phyloP scores from a whole-genome alignment of 768 basidiomycete genomes.

The Amanita thiersii region DNA sequence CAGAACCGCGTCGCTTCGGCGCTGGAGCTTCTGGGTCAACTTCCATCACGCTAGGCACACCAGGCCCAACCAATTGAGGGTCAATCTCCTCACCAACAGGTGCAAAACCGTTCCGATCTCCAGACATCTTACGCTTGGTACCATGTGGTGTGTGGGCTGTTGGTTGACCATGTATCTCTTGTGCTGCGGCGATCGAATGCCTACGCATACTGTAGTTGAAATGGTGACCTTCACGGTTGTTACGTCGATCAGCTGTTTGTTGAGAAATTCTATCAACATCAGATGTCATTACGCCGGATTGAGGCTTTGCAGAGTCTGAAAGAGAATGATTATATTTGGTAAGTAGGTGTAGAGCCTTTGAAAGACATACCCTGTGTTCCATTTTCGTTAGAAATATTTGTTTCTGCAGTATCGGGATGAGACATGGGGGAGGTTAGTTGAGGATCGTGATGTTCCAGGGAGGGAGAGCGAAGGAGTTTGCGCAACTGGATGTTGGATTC shows the following conservation, averaged over 20 bases:
- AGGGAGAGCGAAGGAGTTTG: slow-evolving; percentile 53
- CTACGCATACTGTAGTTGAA: slow-evolving; percentile 68
- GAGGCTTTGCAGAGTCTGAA: slow-evolving; percentile 19
- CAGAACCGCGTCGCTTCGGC: slow-evolving; percentile 78
- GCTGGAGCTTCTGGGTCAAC: slow-evolving; percentile 59
- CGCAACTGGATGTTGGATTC: slow-evolving; percentile 41
- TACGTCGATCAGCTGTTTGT: slow-evolving; percentile 17
- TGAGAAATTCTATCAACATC: slow-evolving; percentile 26
- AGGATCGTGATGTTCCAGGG: slow-evolving; percentile 31
- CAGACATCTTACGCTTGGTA: slow-evolving; percentile 79
- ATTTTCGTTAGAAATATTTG: neutral
- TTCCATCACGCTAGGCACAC: slow-evolving; percentile 51
- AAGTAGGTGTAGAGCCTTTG: neutral
- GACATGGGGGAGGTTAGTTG: slow-evolving; percentile 18
- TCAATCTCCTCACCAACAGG: slow-evolving; percentile 57
- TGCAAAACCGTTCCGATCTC: slow-evolving; percentile 47
- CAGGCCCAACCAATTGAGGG: slow-evolving; percentile 59
- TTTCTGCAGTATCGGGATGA: slow-evolving; percentile 12
- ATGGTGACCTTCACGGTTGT: slow-evolving; percentile 34
- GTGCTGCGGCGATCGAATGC: slow-evolving; percentile 62
- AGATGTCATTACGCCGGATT: slow-evolving; percentile 31
- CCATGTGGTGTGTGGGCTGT: slow-evolving; percentile 40
- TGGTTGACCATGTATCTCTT: slow-evolving; percentile 31
- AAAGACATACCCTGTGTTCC: neutral
- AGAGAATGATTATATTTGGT: slow-evolving; percentile 12